Evolutionary conservation across 805 yeast species (phyloP), one percentile per base, ranked within the genome.

Genomic region (Grigorovia yakushimaensis): DNA sequence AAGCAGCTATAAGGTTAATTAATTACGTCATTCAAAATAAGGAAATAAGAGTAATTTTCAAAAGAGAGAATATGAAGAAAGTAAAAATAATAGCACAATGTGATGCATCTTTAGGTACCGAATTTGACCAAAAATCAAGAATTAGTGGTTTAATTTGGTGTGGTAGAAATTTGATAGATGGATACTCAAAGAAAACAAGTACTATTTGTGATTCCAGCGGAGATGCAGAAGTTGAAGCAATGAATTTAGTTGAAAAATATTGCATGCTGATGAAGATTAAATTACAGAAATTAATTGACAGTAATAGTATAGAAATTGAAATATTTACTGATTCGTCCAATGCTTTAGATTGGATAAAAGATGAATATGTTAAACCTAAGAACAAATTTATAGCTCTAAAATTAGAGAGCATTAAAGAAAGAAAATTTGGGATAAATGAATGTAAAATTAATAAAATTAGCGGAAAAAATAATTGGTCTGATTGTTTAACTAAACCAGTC

Each of bases 71-170:
- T 11, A 20, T 4, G 8, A 19, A 24, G 3, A 27, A 24, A 3
- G 10, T 23, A 18, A 19, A 19, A 2, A 47, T 36, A 13, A 43
- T 36, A 4, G 24, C 13, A 4, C 18, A 38, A 20, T 13, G 19
- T n/a, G 43, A 39, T 33, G 47, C 43, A 4, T 45, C 47, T 5
- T 40, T 39, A 18, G 43, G 27, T 3, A 19, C 43, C 3, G 47
- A 45, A 30, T 39, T 21, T 30, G 47, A 39, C 30, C 20, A 11
- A 3, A 45, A 45, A 39, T 39, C 43, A 15, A 24, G 47, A 21
- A 18, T n/a, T 3, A 42, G 46, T 40, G 42, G 11, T 7, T 5
- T 38, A 15, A 24, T 43, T 9, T 43, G 46, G 46, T 10, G 23
- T 15, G 46, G 41, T 8, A 24, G 37, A 4, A 43, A 43, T 19